These are phyloP conservation scores for Neofusicoccum umdonicola DNA, from an alignment of 2,329 filamentous ascomycete species.

Conservation along the genomic window DNA sequence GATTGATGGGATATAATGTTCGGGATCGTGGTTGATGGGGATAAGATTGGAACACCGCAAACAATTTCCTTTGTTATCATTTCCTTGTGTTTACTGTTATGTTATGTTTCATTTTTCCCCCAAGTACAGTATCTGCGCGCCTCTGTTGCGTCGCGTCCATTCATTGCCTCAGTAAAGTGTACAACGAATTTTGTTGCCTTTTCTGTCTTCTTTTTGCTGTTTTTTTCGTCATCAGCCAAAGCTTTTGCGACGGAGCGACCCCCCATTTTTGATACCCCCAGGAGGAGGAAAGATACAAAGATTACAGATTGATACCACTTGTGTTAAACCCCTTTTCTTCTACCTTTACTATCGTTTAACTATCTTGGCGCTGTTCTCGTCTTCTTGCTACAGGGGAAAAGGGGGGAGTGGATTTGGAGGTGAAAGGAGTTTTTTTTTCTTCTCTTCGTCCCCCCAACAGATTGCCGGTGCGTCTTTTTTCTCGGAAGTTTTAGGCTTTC, in stretches of 20 bases:
- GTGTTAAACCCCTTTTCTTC: neutral
- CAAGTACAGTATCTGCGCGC: conserved; percentile 1
- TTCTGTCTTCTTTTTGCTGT: neutral
- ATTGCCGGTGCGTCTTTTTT: too few species aligned
- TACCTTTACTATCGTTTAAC: too few species aligned
- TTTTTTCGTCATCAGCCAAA: too few species aligned
- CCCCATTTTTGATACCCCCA: neutral
- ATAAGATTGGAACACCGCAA: conserved; percentile 4
- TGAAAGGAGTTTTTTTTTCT: too few species aligned
- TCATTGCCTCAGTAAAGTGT: neutral
- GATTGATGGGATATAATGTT: neutral
- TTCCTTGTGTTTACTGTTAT: neutral
- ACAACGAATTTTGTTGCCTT: neutral
- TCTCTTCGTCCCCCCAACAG: too few species aligned
- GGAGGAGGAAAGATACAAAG: neutral
- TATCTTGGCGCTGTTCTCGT: too few species aligned
- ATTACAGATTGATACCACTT: neutral
- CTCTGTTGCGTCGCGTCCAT: neutral
- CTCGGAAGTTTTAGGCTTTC: too few species aligned
- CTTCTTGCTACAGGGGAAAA: too few species aligned
- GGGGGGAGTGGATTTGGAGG: too few species aligned
- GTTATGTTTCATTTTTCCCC: neutral
- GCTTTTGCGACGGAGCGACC: too few species aligned
- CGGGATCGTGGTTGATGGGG: neutral
- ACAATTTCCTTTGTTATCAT: neutral